Evolutionary conservation across 495 filamentous ascomycete species (phyloP), one percentile per base, ranked within the genome.

Genomic region (Penicillium desertorum): DNA sequence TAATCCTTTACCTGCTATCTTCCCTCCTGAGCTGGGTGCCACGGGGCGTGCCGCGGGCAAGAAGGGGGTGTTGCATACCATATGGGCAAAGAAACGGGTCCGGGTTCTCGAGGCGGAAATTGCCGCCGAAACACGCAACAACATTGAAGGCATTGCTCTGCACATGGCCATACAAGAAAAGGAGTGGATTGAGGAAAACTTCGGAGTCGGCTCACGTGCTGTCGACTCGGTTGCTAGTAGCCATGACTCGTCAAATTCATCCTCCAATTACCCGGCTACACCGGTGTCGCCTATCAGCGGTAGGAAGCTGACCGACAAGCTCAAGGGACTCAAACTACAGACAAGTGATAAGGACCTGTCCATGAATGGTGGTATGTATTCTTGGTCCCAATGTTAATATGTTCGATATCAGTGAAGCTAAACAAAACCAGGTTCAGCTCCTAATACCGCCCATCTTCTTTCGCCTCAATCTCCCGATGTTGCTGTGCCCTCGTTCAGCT

Each of bases 111-210:
- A 89, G n/a, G 74, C 78, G 29, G 89, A 95, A 72, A 90, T 93
- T 52, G 79, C 66, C 1, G 67, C 71, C 4, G 86, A 89, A 66
- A 81, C 83, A 60, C 71, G 70, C 60, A 78, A 72, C 25, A 93
- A 93, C 66, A 82, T 78, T 27, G 90, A 92, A 66, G 86, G 89
- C 30, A 81, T 95, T 22, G 90, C 87, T 4, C 72, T 92, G 45
- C 83, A 88, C 61, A 92, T 95, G 88, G 88, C 87, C 1, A 63
- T 88, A 30, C 83, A 88, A 51, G 90, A 95, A 68, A 88, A 86
- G 58, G 83, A 86, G 54, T 92, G 89, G 89, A 88, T 95, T 41
- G 84, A 90, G 67, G 71, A 82, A 29, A 88, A 91, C 60, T 94
- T 92, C 68, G 88, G 89, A 0, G 76, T 92, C 2, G 62, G 66